Percentiles rank a stretch among this genome's conserved stretches.
Evolutionary conservation across 2,329 filamentous ascomycete species (phyloP).

Genomic region (Cytospora mali): DNA sequence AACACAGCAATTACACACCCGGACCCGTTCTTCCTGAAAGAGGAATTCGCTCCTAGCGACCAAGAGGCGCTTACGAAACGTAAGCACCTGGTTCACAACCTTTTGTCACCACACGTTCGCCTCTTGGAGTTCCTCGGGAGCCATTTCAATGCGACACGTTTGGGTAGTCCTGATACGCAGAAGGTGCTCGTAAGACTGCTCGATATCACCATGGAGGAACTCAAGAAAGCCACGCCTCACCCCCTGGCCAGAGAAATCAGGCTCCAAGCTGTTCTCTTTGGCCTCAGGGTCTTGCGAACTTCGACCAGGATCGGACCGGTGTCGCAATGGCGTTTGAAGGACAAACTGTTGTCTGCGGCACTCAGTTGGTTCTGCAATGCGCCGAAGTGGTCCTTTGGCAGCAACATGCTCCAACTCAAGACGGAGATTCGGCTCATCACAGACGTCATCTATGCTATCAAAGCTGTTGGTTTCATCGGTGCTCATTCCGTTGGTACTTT

Average conservation of each 20-base stretch:
- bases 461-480: constrained; percentile 64
- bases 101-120: constrained; percentile 83
- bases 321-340: constrained; percentile 81
- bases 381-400: constrained; percentile 92
- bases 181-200: constrained; percentile 81
- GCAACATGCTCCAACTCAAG: constrained; percentile 90
- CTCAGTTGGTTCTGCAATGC: constrained; percentile 85
- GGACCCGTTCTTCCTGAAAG: constrained; percentile 87
- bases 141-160: constrained; percentile 90
- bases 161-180: constrained; percentile 81
- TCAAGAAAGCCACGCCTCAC: constrained; percentile 72
- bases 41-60: constrained; percentile 92
- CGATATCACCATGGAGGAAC: constrained; percentile 73
- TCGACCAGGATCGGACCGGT: constrained; percentile 66
- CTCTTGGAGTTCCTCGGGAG: constrained; percentile 88
- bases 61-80: constrained; percentile 72
- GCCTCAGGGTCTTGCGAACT: constrained; percentile 73
- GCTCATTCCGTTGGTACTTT: constrained; percentile 54
- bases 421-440: constrained; percentile 82
- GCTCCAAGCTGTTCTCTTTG: constrained; percentile 84
- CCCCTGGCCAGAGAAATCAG: constrained; percentile 90
- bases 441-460: constrained; percentile 72
- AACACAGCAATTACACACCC: constrained; percentile 67
- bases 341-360: constrained; percentile 82
- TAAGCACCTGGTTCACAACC: constrained; percentile 77